A percentile compares a stretch with the other conserved stretches of the same genome.
Evolutionary conservation across 2,329 filamentous ascomycete genomes (phyloP).

Genomic region (Xylariaceae sp.): DNA sequence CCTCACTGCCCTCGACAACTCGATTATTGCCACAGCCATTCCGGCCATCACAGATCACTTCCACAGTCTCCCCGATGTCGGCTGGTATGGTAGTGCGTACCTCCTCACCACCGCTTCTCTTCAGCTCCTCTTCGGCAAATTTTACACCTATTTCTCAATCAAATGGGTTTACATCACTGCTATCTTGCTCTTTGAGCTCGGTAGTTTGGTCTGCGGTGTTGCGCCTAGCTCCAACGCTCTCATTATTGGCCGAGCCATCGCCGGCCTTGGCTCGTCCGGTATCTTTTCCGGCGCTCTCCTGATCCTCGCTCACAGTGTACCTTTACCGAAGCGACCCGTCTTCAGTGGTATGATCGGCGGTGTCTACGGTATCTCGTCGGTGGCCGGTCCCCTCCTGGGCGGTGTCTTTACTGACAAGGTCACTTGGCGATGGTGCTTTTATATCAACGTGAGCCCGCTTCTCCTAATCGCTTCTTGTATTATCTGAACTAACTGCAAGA

Average conservation of each 20-base stretch:
- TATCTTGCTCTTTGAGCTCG: conserved; percentile 39
- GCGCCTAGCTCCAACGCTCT: conserved; percentile 27
- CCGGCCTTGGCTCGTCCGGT: conserved; percentile 35
- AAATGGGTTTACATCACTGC: conserved; percentile 35
- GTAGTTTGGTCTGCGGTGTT: conserved; percentile 35
- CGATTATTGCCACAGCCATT: conserved; percentile 40
- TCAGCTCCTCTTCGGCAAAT: conserved; percentile 35
- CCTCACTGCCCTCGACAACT: conserved; percentile 39
- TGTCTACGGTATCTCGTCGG: conserved; percentile 40
- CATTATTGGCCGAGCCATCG: conserved; percentile 29
- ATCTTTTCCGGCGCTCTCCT: conserved; percentile 38
- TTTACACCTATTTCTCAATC: conserved; percentile 39
- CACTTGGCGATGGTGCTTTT: conserved; percentile 22
- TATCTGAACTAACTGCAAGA: too few species aligned
- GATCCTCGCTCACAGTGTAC: conserved; percentile 34
- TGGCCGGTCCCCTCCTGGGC: conserved; percentile 30
- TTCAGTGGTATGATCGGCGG: conserved; percentile 25
- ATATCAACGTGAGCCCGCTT: too few species aligned
- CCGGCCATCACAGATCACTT: conserved; percentile 38
- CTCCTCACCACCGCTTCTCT: conserved; percentile 37
- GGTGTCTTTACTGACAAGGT: conserved; percentile 32
- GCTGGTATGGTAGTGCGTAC: conserved; percentile 45
- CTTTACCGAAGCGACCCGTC: conserved; percentile 23
- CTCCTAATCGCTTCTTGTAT: too few species aligned
- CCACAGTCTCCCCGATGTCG: conserved; percentile 41